phyloP scores from a whole-genome alignment of 1,284 basidiomycete species.

The Xerocomus nothofagi region DNA sequence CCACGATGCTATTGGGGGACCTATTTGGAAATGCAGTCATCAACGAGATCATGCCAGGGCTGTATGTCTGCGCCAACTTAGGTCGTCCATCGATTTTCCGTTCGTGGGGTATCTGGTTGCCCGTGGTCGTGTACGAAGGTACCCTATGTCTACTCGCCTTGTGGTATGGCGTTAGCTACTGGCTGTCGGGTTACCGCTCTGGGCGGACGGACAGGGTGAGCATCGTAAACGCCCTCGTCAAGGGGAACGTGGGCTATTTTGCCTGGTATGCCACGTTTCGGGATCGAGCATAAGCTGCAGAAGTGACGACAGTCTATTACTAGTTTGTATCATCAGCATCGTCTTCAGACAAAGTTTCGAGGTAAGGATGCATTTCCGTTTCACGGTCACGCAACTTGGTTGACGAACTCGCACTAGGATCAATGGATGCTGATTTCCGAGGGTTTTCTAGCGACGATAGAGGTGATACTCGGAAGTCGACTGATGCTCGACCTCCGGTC shows the following conservation, averaged over 20 bases:
- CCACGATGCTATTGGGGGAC: too few species aligned
- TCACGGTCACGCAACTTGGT: too few species aligned
- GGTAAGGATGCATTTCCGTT: too few species aligned
- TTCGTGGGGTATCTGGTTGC: slow-evolving; percentile 20
- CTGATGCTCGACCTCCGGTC: slow-evolving; percentile 14
- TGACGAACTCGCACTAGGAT: background rate
- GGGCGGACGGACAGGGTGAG: background rate
- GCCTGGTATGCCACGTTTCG: slow-evolving; percentile 16
- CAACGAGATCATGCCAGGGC: slow-evolving; percentile 7
- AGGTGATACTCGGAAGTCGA: slow-evolving; percentile 14
- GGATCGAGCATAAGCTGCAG: too few species aligned
- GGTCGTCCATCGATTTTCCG: slow-evolving; percentile 6
- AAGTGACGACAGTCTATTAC: background rate
- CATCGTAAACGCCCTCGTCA: slow-evolving; percentile 15
- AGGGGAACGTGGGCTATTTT: slow-evolving; percentile 20
- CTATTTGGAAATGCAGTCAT: slow-evolving; percentile 2
- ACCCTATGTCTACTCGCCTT: slow-evolving; percentile 17
- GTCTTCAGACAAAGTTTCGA: background rate
- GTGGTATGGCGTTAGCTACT: slow-evolving; percentile 12
- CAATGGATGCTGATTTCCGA: slow-evolving; percentile 7
- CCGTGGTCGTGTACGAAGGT: slow-evolving; percentile 14
- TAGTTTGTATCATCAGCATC: slow-evolving; percentile 5
- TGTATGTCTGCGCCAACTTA: slow-evolving; percentile 14
- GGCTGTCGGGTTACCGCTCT: slow-evolving; percentile 2
- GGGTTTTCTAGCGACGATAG: slow-evolving; percentile 4